Base-by-base conservation (phyloP, 2,329 filamentous ascomycete species). In the Colletotrichum falcatum region DNA sequence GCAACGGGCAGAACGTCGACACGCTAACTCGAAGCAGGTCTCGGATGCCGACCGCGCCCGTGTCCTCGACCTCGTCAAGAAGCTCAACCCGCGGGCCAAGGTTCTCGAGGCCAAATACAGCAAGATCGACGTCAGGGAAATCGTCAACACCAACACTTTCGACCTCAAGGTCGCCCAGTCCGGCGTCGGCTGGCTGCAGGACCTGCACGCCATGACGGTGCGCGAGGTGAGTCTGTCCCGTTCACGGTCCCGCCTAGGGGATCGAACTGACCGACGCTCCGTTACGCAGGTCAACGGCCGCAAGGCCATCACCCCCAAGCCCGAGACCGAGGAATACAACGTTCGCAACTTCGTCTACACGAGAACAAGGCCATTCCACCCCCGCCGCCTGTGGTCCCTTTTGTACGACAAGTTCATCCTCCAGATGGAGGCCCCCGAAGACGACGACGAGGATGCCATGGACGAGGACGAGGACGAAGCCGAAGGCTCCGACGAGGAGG, bases 291-390 rank as follows among this genome's bases (percentile, higher is more conserved):
- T 84, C 44, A 84, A 84, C 55, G 83, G 83, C 0, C 79, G 79
- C 20, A 88, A 88, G 33, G 84, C 86, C 2, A 77, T 91, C 60
- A 89, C 88, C 0, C 90, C 90, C 0, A 92, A 89, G 76, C 91
- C 91, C 0, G 91, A 93, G 80, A 93, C 90, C 0, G 84, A 93
- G 65, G 91, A 93, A 83, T 93, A 93, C 75, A 90, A 90, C 9
- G 90, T 94, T 14, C 86, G 88, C 44, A 93, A 89, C 76, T 92
- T 92, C 73, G 89, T 94, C 16, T 94, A 94, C 77, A 83, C 85
- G 1, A 86, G 88, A 0, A 83, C 87, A 9, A 81, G 87, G 0
- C 89, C 89, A 0, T 87, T 88, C 64, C 83, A 87, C 49, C 86
- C 86, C 0, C 77, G 77, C 1, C 77, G 85, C 0, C 79, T 88